These are phyloP conservation scores for Lasiodiplodia sp. DNA, from an alignment of 2,329 filamentous ascomycete species.

Conservation along the genomic window DNA sequence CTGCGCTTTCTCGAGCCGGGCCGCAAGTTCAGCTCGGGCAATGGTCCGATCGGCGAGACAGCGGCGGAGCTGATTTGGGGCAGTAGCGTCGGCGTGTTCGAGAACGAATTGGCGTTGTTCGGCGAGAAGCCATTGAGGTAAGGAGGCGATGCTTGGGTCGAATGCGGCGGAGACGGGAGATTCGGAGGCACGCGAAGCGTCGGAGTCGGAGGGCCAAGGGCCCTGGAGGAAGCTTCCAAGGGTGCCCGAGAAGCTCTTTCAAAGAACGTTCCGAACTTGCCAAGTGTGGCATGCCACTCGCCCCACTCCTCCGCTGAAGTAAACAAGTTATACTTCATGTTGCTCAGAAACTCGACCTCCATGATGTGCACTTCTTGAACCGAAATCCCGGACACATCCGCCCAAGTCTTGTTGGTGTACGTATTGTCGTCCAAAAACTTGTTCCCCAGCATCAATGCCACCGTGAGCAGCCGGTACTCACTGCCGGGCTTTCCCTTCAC, in stretches of 20 bases:
- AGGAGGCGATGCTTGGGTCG: constrained; percentile 60
- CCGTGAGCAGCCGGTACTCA: constrained; percentile 90
- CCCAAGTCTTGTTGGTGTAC: constrained; percentile 99
- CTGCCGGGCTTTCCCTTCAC: constrained; percentile 93
- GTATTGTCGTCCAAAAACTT: constrained; percentile 99
- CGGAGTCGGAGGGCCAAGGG: constrained; percentile 43
- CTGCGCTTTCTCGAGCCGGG: constrained; percentile 63
- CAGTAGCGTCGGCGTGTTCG: constrained; percentile 48
- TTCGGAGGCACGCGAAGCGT: constrained; percentile 51
- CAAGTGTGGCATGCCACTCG: constrained; percentile 82
- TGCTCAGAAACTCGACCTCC: constrained; percentile 99
- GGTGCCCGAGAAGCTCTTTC: constrained; percentile 68
- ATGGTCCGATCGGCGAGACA: constrained; percentile 52
- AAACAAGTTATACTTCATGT: constrained; percentile 93
- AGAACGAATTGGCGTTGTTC: constrained; percentile 51
- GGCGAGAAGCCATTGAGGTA: constrained; percentile 50
- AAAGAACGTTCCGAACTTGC: constrained; percentile 84
- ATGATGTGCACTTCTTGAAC: constrained; percentile 97
- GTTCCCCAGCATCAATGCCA: constrained; percentile 96
- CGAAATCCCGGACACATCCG: constrained; percentile 92
- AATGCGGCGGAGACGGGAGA: constrained; percentile 60
- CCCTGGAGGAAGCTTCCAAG: constrained; percentile 48
- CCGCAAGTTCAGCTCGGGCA: constrained; percentile 51
- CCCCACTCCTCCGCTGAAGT: constrained; percentile 88
- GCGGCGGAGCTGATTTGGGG: constrained; percentile 51